Evolutionary conservation across 2,329 filamentous ascomycete species (phyloP).

Genomic region (Phyllosticta citribraziliensis): DNA sequence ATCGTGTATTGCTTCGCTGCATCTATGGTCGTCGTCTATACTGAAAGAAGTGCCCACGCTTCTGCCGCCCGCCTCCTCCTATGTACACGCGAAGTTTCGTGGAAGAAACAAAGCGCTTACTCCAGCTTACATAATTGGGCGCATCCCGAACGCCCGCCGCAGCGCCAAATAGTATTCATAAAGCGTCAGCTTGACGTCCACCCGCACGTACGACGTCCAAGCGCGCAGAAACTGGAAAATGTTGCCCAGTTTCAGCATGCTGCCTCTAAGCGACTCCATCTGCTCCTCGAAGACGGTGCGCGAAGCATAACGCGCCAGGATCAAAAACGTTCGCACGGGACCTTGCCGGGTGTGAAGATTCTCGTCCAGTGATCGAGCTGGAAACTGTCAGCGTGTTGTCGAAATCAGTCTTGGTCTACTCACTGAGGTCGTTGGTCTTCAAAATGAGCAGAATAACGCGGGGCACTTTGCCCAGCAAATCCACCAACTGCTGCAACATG

Average conservation of each 20-base stretch:
- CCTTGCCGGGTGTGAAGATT: slow-evolving; percentile 65
- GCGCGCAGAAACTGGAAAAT: slow-evolving; percentile 42
- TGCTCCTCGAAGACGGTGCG: slow-evolving; percentile 53
- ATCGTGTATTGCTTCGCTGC: not conserved
- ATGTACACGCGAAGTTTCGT: not conserved
- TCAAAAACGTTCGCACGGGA: slow-evolving; percentile 52
- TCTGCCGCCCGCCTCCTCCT: not conserved
- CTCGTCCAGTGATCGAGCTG: slow-evolving; percentile 80
- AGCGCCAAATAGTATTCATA: slow-evolving; percentile 49
- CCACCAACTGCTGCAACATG: slow-evolving; percentile 77
- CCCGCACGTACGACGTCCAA: slow-evolving; percentile 43
- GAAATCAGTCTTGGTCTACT: slow-evolving; percentile 17
- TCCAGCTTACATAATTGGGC: slow-evolving; percentile 14
- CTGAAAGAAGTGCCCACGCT: not conserved
- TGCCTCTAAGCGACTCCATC: slow-evolving; percentile 43
- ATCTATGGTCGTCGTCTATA: not conserved
- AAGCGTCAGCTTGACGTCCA: slow-evolving; percentile 48
- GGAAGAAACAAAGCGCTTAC: not conserved
- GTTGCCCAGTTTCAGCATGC: slow-evolving; percentile 43
- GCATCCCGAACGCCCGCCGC: slow-evolving; percentile 40
- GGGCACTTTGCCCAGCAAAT: slow-evolving; percentile 79
- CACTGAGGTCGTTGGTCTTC: slow-evolving; percentile 92
- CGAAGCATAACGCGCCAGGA: slow-evolving; percentile 54
- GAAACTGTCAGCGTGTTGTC: not conserved
- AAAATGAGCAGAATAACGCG: slow-evolving; percentile 88